Percentiles rank a stretch among this genome's conserved stretches.
These are phyloP conservation scores for Voacanga thouarsii DNA, from an alignment of 257 asterid genomes.

Conservation along the genomic window DNA sequence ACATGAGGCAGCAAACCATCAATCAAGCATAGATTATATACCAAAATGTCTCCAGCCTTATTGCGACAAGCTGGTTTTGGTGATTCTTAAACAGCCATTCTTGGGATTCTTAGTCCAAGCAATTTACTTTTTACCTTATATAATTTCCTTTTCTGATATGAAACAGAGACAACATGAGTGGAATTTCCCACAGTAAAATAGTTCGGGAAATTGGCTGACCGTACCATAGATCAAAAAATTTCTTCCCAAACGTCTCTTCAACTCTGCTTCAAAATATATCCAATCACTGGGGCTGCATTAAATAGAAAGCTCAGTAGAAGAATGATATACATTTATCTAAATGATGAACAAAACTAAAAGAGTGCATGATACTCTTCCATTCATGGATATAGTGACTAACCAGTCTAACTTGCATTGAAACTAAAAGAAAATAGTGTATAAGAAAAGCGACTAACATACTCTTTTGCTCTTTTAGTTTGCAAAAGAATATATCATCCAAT, in stretches of 20 bases:
- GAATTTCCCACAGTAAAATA: neutral
- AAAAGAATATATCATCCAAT: neutral
- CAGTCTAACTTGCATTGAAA: neutral
- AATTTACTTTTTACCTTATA: neutral
- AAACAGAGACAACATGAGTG: neutral
- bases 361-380: neutral
- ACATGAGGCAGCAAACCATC: neutral
- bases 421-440: neutral
- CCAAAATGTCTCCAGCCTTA: neutral
- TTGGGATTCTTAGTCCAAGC: neutral
- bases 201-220: neutral
- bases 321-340: neutral
- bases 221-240: conserved; percentile 70
- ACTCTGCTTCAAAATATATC: conserved; percentile 76
- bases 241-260: conserved; percentile 73
- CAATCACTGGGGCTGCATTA: conserved; percentile 84
- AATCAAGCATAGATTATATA: neutral
- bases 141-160: neutral
- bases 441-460: neutral
- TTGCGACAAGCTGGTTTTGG: neutral
- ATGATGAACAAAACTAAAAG: neutral
- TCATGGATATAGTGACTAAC: conserved; percentile 3
- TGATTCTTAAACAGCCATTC: neutral
- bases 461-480: neutral
- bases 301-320: conserved; percentile 28